Evolutionary conservation across 257 asterid genomes (phyloP).

Genomic region (Jacaranda mimosifolia): DNA sequence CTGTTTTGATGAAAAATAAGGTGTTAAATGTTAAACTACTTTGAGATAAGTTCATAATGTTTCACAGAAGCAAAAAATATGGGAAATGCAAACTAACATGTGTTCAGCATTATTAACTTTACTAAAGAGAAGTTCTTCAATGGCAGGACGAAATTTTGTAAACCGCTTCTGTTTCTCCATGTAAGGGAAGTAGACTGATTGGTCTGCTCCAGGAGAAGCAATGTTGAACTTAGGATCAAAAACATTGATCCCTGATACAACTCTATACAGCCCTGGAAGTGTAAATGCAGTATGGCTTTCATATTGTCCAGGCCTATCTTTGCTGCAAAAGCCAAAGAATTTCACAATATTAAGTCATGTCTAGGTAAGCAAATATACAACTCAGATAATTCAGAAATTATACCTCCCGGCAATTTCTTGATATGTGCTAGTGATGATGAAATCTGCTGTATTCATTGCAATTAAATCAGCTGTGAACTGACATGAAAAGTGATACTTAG

Average conservation of each 20-base stretch:
- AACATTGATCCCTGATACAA: slow-evolving; percentile 78
- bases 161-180: slow-evolving; percentile 73
- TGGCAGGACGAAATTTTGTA: slow-evolving; percentile 57
- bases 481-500: slow-evolving; percentile 88
- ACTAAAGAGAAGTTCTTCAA: slow-evolving; percentile 82
- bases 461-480: slow-evolving; percentile 92
- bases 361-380: too few relatives aligned
- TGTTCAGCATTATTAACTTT: slow-evolving; percentile 74
- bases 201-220: slow-evolving; percentile 94
- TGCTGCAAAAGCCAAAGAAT: slow-evolving; percentile 56
- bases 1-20: slow-evolving; percentile 41
- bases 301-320: slow-evolving; percentile 89
- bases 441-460: slow-evolving; percentile 92
- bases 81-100: slow-evolving; percentile 57
- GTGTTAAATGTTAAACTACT: not conserved
- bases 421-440: slow-evolving; percentile 90
- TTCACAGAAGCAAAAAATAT: not conserved
- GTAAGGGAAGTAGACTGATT: slow-evolving; percentile 77
- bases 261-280: slow-evolving; percentile 87
- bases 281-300: slow-evolving; percentile 85
- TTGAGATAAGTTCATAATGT: not conserved
- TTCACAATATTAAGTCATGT: not conserved
- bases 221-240: slow-evolving; percentile 93
- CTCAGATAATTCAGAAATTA: not conserved
- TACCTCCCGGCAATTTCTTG: slow-evolving; percentile 98